Percentiles rank a stretch among this genome's conserved stretches.
phyloP scores from a whole-genome alignment of 2,329 filamentous ascomycete genomes.

The Neopestalotiopsis clavispora region DNA sequence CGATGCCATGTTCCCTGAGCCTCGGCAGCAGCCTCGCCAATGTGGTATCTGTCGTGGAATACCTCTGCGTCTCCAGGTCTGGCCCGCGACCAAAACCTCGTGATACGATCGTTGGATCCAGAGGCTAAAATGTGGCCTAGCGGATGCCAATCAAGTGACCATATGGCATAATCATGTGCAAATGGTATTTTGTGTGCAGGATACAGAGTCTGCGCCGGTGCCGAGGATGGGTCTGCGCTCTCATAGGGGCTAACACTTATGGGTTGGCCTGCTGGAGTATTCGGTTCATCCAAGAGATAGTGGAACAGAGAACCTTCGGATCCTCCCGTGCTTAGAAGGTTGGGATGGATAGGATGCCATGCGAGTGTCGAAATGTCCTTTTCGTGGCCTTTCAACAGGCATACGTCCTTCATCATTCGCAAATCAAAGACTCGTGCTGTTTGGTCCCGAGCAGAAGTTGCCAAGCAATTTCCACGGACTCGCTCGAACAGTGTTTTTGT shows the following conservation, averaged over 20 bases:
- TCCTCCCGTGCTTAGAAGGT: constrained; percentile 87
- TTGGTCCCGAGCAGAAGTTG: constrained; percentile 91
- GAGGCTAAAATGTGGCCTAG: constrained; percentile 94
- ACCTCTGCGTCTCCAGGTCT: constrained; percentile 86
- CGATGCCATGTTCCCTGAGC: constrained; percentile 94
- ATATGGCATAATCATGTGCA: constrained; percentile 94
- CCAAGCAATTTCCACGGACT: constrained; percentile 81
- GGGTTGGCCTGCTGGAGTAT: constrained; percentile 75
- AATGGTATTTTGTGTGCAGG: constrained; percentile 86
- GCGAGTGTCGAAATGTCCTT: constrained; percentile 92
- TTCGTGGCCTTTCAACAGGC: constrained; percentile 90
- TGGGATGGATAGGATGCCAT: constrained; percentile 93
- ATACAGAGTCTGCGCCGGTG: constrained; percentile 87
- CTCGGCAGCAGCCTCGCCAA: constrained; percentile 91
- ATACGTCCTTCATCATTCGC: constrained; percentile 97
- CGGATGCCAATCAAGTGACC: constrained; percentile 98
- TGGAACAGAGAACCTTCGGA: constrained; percentile 89
- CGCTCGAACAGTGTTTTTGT: constrained; percentile 91
- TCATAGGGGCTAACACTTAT: constrained; percentile 84
- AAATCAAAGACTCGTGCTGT: constrained; percentile 93
- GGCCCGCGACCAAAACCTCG: constrained; percentile 93
- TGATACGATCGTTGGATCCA: constrained; percentile 95
- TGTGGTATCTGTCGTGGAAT: constrained; percentile 91
- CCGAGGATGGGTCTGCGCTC: constrained; percentile 76
- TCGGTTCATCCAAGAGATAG: constrained; percentile 95